Evolutionary conservation across 2,329 filamentous ascomycete genomes (phyloP).

Genomic region (Colletotrichum horii): DNA sequence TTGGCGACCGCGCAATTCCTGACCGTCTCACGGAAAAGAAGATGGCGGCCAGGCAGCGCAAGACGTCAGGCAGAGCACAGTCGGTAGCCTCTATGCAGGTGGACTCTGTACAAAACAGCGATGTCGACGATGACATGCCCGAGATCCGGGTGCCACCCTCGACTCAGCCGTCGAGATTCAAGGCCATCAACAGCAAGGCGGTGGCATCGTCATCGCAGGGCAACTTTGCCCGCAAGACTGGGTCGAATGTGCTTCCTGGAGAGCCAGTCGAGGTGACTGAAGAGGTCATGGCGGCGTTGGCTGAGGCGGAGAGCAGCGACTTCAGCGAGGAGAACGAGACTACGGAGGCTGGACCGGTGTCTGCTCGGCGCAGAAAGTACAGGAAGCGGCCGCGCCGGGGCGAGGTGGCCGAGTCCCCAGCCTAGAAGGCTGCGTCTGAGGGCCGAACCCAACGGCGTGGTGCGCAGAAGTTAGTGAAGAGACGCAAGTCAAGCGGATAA

Average conservation of each 20-base stretch:
- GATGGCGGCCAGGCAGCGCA: not conserved
- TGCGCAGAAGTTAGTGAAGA: not conserved
- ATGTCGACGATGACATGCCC: constrained; percentile 17
- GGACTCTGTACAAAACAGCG: constrained; percentile 8
- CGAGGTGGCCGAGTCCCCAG: not conserved
- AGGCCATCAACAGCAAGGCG: not conserved
- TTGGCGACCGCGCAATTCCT: not conserved
- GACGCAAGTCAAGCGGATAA: not conserved
- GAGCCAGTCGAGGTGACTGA: not conserved
- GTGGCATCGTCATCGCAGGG: not conserved
- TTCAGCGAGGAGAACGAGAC: not conserved
- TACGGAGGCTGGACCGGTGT: not conserved
- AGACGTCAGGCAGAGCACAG: not conserved
- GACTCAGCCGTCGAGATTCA: not conserved
- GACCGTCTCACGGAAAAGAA: constrained; percentile 12
- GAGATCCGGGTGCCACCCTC: constrained; percentile 6
- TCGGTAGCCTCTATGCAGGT: not conserved
- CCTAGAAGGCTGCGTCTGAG: not conserved
- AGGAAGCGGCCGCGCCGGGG: not conserved
- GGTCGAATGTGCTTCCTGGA: not conserved
- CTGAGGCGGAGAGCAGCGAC: not conserved
- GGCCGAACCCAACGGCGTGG: not conserved
- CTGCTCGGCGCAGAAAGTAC: not conserved
- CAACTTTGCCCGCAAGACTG: constrained; percentile 10
- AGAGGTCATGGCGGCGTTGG: not conserved